Percentiles rank a stretch among this genome's conserved stretches.
These are phyloP conservation scores for Luzula sylvatica DNA, from an alignment of 176 grass and related monocot species.

Conservation along the genomic window DNA sequence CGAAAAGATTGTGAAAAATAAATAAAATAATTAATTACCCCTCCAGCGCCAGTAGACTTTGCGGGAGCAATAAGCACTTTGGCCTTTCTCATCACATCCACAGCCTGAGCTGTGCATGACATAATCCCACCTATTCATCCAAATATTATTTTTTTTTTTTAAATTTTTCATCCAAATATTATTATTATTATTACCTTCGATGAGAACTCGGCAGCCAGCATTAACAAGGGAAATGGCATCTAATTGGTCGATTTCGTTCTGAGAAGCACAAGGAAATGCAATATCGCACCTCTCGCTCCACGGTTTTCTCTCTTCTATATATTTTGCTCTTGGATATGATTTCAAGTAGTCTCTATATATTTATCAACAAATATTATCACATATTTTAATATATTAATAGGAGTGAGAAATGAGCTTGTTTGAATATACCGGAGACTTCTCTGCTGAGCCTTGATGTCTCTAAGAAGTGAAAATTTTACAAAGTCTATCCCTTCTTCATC, in stretches of 20 bases:
- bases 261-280: conserved; percentile 92
- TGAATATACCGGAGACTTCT: conserved; percentile 71
- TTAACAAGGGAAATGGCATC: conserved; percentile 74
- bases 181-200: conserved; percentile 96
- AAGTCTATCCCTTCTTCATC: conserved; percentile 95
- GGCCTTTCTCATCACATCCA: conserved; percentile 87
- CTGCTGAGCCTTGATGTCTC: conserved; percentile 86
- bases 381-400: conserved; percentile 13
- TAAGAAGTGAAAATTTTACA: conserved; percentile 81
- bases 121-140: conserved; percentile 81
- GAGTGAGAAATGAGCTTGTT: conserved; percentile 22
- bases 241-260: conserved; percentile 84
- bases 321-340: conserved; percentile 78
- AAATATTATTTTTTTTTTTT: no score
- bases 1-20: conserved; percentile 4
- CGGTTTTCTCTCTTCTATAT: conserved; percentile 75
- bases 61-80: conserved; percentile 90
- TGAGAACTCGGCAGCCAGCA: conserved; percentile 70
- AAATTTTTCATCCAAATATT: no score
- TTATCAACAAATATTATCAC: conserved; percentile 38
- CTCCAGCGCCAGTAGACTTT: conserved; percentile 88
- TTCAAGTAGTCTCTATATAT: conserved; percentile 83
- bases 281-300: conserved; percentile 78
- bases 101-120: conserved; percentile 71
- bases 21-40: conserved; percentile 57